A percentile compares a stretch with the other conserved stretches of the same genome.
Evolutionary conservation across 306 rosid species (phyloP).

Genomic region (Alnus glutinosa): DNA sequence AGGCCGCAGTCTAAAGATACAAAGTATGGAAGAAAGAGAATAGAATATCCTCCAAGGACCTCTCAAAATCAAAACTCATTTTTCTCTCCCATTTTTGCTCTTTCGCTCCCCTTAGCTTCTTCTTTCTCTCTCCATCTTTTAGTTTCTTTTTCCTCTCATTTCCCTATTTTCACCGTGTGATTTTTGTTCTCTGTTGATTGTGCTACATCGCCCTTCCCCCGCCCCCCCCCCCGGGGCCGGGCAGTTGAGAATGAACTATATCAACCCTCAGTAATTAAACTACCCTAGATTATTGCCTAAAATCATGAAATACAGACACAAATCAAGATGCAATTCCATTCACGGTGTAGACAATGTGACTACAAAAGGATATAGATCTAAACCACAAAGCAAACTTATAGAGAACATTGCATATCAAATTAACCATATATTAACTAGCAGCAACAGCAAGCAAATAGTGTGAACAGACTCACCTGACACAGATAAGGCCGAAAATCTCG

Average conservation of each 20-base stretch:
- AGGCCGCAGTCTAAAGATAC: too few relatives aligned
- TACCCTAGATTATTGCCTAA: not conserved
- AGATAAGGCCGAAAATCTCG: conserved; percentile 94
- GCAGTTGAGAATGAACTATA: not conserved
- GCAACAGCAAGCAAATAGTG: conserved; percentile 2
- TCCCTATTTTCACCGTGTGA: too few relatives aligned
- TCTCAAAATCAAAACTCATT: too few relatives aligned
- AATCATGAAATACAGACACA: not conserved
- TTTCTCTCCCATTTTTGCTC: too few relatives aligned
- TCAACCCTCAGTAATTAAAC: not conserved
- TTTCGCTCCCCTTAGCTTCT: too few relatives aligned
- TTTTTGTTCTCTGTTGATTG: too few relatives aligned
- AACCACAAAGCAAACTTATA: not conserved
- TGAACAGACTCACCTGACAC: conserved; percentile 65
- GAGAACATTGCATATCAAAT: not conserved
- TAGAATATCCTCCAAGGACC: too few relatives aligned
- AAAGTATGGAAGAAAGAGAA: too few relatives aligned
- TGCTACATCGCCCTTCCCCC: too few relatives aligned
- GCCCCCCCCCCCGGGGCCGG: too few relatives aligned
- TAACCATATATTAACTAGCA: not conserved
- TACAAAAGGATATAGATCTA: not conserved
- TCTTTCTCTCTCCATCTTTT: too few relatives aligned
- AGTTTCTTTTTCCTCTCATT: too few relatives aligned
- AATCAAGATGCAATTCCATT: not conserved
- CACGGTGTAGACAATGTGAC: not conserved